Base-by-base conservation (phyloP, 2,329 filamentous ascomycete species). In the Alternaria sp. region DNA sequence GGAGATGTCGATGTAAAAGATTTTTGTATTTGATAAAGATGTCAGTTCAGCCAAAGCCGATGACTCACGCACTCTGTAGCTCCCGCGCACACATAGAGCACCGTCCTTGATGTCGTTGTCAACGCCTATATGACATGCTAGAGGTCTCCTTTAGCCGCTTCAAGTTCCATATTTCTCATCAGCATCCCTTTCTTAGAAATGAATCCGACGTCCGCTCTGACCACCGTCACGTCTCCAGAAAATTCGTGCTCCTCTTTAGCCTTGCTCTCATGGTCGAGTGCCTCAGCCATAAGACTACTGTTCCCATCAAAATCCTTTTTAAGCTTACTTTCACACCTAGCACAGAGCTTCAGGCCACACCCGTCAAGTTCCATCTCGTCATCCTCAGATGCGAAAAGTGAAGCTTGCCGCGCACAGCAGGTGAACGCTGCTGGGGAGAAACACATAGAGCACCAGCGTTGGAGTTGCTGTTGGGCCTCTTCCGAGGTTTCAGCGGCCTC, bases 401-500 rank as follows among this genome's bases (percentile, higher is more conserved):
- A 34, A 30, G 18, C 42, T 67, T 70, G 12, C 14, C 5, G 18
- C 46, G 48, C 41, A 51, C 60, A 4, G 32, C 62, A 78, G 5
- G 52, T 51, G 26, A 66, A 66, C 0, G 30, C 46, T 0, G 75
- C 75, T 0, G 68, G 62, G 1, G 65, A 65, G 42, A 76, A 72
- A 56, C 75, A 78, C 59, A 76, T 57, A 0, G 71, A 71, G 51
- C 75, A 78, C 73, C 73, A 77, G 0, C 66, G 62, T 42, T 65
- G 52, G 1, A 73, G 62, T 46, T 76, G 59, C 7, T 63, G 51
- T 6, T 58, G 59, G 24, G 67, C 47, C 0, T 53, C 59, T 1
- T 20, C 22, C 1, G 59, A 51, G 12, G 64, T 58, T 5, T 68
- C 65, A 3, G 7, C 26, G 3, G 64, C 22, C 1, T 51, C 26